Evolutionary conservation across 2,329 filamentous ascomycete species (phyloP).

Genomic region (Stagonosporopsis cucurbitacearum): DNA sequence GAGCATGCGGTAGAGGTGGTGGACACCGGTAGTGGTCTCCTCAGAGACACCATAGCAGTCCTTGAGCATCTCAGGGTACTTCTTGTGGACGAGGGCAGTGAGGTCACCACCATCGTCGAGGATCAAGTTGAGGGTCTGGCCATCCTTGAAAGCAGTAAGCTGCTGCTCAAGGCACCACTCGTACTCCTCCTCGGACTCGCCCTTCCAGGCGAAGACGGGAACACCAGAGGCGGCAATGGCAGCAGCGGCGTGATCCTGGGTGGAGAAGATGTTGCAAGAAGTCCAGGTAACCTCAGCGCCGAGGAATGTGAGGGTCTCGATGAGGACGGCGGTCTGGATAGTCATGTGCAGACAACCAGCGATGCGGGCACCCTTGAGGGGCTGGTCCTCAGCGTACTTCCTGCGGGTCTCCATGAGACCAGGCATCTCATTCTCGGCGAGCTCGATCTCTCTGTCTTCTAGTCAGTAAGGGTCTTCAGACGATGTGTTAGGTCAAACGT

Average conservation of each 20-base stretch:
- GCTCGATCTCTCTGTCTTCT: conserved; percentile 76
- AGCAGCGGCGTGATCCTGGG: conserved; percentile 96
- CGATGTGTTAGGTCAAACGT: neutral
- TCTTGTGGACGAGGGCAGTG: conserved; percentile 93
- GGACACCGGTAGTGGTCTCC: conserved; percentile 99
- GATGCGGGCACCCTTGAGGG: conserved; percentile 91
- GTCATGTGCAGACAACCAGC: conserved; percentile 99
- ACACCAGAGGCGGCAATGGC: conserved; percentile 94
- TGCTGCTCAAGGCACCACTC: conserved; percentile 99
- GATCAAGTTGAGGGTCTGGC: conserved; percentile 96
- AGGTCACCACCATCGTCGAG: conserved; percentile 98
- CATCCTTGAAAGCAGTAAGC: conserved; percentile 94
- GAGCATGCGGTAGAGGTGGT: conserved; percentile 99
- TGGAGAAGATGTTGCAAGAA: conserved; percentile 99
- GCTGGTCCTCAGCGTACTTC: conserved; percentile 94
- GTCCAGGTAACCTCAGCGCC: conserved; percentile 99
- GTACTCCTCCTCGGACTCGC: conserved; percentile 99
- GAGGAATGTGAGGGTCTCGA: conserved; percentile 93
- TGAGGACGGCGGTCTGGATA: conserved; percentile 98
- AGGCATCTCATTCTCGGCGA: conserved; percentile 91
- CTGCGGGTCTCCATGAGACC: conserved; percentile 93
- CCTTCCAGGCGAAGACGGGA: conserved; percentile 83
- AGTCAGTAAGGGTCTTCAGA: neutral
- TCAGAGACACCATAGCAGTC: conserved; percentile 98
- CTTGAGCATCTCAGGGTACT: conserved; percentile 98